Conservation (phyloP, 306 rosid genomes). For the Geum urbanum region DNA sequence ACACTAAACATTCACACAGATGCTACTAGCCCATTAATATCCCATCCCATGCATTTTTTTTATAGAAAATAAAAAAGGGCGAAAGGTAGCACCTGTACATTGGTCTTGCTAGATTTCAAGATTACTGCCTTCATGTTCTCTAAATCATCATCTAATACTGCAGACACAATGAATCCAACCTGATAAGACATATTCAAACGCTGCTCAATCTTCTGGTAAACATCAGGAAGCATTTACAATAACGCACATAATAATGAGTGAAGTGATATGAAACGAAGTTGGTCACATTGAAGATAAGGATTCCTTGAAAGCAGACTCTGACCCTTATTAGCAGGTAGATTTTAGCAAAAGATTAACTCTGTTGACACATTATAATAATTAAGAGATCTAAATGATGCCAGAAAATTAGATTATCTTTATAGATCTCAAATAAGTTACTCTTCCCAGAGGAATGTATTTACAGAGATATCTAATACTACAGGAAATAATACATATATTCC, state of each 20-base stretch:
- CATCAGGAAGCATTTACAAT: slow-evolving; percentile 11
- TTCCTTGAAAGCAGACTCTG: neutral
- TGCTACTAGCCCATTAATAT: neutral
- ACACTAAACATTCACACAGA: slow-evolving; percentile 26
- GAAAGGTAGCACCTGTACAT: slow-evolving; percentile 55
- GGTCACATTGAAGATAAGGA: neutral
- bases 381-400: neutral
- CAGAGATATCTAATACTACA: neutral
- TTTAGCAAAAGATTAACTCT: neutral
- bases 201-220: slow-evolving; percentile 9
- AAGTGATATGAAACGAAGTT: neutral
- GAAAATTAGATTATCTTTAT: neutral
- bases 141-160: slow-evolving; percentile 44
- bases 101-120: slow-evolving; percentile 34
- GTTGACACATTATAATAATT: neutral
- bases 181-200: slow-evolving; percentile 27
- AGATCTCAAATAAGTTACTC: neutral
- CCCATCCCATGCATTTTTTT: slow-evolving; percentile 7
- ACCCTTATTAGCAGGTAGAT: neutral
- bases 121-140: slow-evolving; percentile 43
- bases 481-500: neutral
- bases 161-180: slow-evolving; percentile 70
- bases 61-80: neutral
- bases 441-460: neutral
- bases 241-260: neutral